These are phyloP conservation scores for Gracilaria domingensis DNA, from an alignment of 23 red algal genomes.

Conservation along the genomic window DNA sequence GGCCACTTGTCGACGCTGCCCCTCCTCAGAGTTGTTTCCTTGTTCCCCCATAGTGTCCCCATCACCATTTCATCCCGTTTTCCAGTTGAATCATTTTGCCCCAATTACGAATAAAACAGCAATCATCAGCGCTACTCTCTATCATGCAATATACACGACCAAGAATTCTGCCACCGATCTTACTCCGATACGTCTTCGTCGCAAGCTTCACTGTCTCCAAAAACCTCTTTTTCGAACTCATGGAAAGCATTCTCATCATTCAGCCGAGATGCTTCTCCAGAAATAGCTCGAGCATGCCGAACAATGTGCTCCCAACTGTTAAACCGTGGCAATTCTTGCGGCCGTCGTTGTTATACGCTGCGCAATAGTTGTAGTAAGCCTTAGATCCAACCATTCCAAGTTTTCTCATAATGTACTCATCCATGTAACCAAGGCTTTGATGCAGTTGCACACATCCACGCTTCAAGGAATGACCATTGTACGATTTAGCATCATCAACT, in stretches of 20 bases:
- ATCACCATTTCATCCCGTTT: too few species aligned
- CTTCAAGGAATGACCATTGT: neutral
- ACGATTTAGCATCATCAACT: neutral
- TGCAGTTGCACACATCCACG: neutral
- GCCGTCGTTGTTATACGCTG: conserved; percentile 34
- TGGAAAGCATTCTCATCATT: neutral
- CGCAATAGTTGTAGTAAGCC: conserved; percentile 42
- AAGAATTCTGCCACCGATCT: too few species aligned
- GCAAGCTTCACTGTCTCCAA: too few species aligned
- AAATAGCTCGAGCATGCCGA: conserved; percentile 26
- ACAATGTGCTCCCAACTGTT: neutral
- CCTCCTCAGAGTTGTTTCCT: too few species aligned
- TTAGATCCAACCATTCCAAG: conserved; percentile 17
- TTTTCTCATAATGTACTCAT: conserved; percentile 12
- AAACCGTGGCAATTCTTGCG: conserved; percentile 28
- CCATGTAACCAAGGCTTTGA: neutral
- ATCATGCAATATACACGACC: too few species aligned
- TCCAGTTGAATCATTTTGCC: too few species aligned
- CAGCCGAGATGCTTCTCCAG: neutral
- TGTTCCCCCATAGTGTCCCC: too few species aligned
- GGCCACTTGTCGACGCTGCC: too few species aligned
- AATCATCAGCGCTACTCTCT: too few species aligned
- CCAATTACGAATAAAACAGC: too few species aligned
- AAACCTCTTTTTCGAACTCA: conserved; percentile 16
- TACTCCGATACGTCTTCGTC: too few species aligned